Percentiles rank a stretch among this genome's conserved stretches.
Evolutionary conservation across 345 rosid species (phyloP).

Genomic region (Conringia planisiliqua): DNA sequence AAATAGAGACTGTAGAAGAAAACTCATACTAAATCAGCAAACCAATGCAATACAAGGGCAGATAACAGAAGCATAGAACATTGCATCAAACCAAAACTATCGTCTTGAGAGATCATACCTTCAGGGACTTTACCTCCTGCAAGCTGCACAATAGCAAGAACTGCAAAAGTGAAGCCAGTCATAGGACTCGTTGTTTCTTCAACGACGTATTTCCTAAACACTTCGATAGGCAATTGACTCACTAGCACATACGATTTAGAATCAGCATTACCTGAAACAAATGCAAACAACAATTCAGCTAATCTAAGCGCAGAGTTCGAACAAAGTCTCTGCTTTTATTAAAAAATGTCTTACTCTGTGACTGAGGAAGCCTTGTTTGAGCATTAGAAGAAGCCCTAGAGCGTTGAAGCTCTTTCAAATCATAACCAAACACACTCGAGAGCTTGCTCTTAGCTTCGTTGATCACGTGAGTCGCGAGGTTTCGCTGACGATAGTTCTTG

Average conservation of each 20-base stretch:
- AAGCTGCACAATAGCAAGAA: constrained; percentile 72
- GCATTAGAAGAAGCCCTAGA: constrained; percentile 48
- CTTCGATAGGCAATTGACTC: constrained; percentile 65
- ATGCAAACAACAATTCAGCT: not conserved
- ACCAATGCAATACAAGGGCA: no score
- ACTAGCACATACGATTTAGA: constrained; percentile 72
- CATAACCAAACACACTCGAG: constrained; percentile 61
- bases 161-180: constrained; percentile 73
- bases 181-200: constrained; percentile 53
- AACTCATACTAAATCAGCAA: not conserved
- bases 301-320: not conserved
- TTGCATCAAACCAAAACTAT: not conserved
- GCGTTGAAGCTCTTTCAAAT: constrained; percentile 78
- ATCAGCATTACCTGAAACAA: constrained; percentile 47
- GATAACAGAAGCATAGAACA: not conserved
- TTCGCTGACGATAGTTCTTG: constrained; percentile 63
- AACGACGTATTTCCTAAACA: constrained; percentile 59
- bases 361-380: constrained; percentile 55
- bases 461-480: constrained; percentile 58
- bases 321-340: not conserved
- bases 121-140: constrained; percentile 80
- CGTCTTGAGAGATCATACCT: constrained; percentile 41
- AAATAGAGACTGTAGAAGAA: not conserved
- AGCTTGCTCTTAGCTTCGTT: constrained; percentile 71
- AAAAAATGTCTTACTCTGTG: constrained; percentile 39